These are phyloP conservation scores for Trichophyton rubrum DNA, from an alignment of 2,329 filamentous ascomycete genomes.

Conservation along the genomic window DNA sequence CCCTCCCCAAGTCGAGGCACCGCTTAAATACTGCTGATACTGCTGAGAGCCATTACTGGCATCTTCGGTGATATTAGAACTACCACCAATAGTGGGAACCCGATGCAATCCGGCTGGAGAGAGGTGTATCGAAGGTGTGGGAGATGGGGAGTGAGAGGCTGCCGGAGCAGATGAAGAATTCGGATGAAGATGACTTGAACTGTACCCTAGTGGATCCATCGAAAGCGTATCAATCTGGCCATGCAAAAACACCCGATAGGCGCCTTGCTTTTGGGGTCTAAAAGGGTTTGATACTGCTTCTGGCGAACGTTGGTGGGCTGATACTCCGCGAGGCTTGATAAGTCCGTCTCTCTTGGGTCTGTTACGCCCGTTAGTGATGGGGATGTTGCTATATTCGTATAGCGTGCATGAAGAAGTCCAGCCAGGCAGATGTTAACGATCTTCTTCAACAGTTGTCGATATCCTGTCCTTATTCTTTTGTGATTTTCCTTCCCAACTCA, in stretches of 20 bases:
- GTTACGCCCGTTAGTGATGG: constrained; percentile 2
- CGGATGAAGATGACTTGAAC: constrained; percentile 2
- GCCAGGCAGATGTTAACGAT: background rate
- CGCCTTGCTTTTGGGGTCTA: background rate
- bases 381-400: background rate
- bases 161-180: background rate
- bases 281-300: background rate
- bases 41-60: background rate
- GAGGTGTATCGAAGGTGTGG: background rate
- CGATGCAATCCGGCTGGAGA: background rate
- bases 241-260: constrained; percentile 1
- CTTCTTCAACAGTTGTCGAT: background rate
- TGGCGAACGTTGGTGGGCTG: background rate
- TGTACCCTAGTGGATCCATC: background rate
- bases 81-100: background rate
- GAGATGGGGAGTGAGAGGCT: background rate
- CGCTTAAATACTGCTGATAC: background rate
- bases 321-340: background rate
- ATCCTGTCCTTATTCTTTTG: too few relatives aligned
- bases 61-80: background rate
- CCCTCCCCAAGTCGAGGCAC: background rate
- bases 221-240: background rate
- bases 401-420: background rate
- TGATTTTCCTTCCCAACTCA: background rate
- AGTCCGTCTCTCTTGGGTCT: background rate